Evolutionary conservation across 108 stramenopile genomes (phyloP), one percentile per base, ranked within the genome.

Genomic region (Pseudonitzschia delicatissima): DNA sequence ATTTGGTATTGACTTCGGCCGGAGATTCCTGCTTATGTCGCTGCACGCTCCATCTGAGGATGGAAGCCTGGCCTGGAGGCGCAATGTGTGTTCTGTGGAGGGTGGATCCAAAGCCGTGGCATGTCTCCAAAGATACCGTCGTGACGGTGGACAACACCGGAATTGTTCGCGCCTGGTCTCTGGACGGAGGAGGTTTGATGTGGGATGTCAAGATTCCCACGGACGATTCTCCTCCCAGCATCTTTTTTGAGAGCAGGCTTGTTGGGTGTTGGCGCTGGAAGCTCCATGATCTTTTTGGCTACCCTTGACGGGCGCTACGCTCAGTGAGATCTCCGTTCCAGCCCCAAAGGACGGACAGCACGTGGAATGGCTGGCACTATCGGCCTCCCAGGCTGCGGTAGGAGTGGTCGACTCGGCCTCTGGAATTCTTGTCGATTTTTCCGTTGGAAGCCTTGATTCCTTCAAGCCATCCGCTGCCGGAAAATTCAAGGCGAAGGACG

Each of bases 51-150:
- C 47, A 9, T 21, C 47, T 21, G n/a, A 9, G 13, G 23, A 6
- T 23, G 47, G 47, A 21, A 7, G 2, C 20, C 47, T 48, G 21
- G 21, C 73, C 15, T 92, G 91, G 91, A 67, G 91, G 23, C 82
- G 83, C 35, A 77, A 85, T 67, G 87, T 85, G 2, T 92, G 91
- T 70, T 62, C 72, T 31, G 51, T 29, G 35, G 53, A n/a, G 0
- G 29, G 12, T 66, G 45, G 48, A n/a, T 25, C 0, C 70, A 76
- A 45, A 45, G 71, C 12, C 12, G 20, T 51, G 50, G 21, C 23
- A 51, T 28, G 23, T 4, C 12, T 26, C 21, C 26, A 13, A 15
- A 11, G 13, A 8, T 5, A n/a, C 4, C 18, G 29, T 52, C 39
- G 23, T 20, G 7, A 80, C 83, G 32, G 39, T 82, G 17, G 87